Conservation (phyloP, 257 asterid species). For the Solanum pinnatisectum region DNA sequence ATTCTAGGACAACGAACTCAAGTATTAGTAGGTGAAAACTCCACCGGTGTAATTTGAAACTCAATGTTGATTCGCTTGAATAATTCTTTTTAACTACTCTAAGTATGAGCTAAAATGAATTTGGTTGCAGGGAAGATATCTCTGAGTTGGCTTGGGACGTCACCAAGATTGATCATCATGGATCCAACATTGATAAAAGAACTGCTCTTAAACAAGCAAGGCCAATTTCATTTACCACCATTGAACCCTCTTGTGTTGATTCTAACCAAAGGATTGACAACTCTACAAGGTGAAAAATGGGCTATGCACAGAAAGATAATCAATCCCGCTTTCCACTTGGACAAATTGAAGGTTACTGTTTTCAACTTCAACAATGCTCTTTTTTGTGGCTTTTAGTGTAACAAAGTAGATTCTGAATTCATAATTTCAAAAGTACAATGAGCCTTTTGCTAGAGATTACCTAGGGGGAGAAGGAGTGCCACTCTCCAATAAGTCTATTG, state of each 20-base stretch:
- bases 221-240: slow-evolving; percentile 28
- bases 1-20: neutral
- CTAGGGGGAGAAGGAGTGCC: neutral
- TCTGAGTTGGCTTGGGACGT: slow-evolving; percentile 33
- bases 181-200: slow-evolving; percentile 39
- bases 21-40: neutral
- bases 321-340: slow-evolving; percentile 38
- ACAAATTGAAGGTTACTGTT: slow-evolving; percentile 37
- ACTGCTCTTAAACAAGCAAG: slow-evolving; percentile 33
- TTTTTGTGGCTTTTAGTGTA: neutral
- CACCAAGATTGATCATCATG: slow-evolving; percentile 32
- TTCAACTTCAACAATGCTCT: neutral
- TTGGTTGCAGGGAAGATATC: slow-evolving; percentile 32
- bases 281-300: slow-evolving; percentile 38
- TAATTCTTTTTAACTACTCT: neutral
- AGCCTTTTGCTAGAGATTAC: neutral
- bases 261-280: slow-evolving; percentile 34
- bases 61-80: neutral
- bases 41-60: neutral
- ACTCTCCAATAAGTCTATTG: neutral
- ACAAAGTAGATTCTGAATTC: neutral
- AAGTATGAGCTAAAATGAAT: neutral
- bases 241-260: slow-evolving; percentile 22
- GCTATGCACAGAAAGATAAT: slow-evolving; percentile 39
- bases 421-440: neutral